Conservation (phyloP, 495 filamentous ascomycete genomes). For the Tirmania nivea region DNA sequence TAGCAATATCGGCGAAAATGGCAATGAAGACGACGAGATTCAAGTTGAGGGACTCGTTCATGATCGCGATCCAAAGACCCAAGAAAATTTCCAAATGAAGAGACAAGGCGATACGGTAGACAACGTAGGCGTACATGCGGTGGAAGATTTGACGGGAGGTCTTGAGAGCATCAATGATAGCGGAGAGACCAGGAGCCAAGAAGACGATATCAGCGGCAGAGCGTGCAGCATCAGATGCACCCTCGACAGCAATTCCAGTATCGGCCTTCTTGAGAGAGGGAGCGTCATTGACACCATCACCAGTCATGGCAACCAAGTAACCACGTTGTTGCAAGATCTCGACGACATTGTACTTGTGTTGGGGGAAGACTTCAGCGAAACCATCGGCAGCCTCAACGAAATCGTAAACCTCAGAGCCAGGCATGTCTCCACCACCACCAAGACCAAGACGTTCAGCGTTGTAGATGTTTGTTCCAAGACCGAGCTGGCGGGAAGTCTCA, state of each 20-base stretch:
- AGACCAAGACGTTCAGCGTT: conserved; percentile 72
- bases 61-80: conserved; percentile 71
- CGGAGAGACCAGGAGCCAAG: conserved; percentile 70
- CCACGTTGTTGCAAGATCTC: conserved; percentile 93
- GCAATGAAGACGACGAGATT: conserved; percentile 80
- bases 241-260: conserved; percentile 83
- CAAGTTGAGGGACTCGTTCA: conserved; percentile 64
- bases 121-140: conserved; percentile 90
- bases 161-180: conserved; percentile 84
- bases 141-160: conserved; percentile 91
- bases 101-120: conserved; percentile 85
- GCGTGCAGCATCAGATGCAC: conserved; percentile 76
- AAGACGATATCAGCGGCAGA: conserved; percentile 90
- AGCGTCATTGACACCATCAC: conserved; percentile 94
- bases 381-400: conserved; percentile 90
- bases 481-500: conserved; percentile 74
- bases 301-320: conserved; percentile 93
- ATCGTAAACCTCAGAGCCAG: conserved; percentile 78
- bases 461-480: conserved; percentile 84
- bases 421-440: conserved; percentile 65
- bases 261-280: conserved; percentile 93
- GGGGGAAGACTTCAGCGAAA: conserved; percentile 88
- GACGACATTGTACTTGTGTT: conserved; percentile 96
- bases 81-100: conserved; percentile 78
- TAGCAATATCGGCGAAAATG: conserved; percentile 87